Evolutionary conservation across 225 moss, liverwort and hornwort species (phyloP), one percentile per base, ranked within the genome.

Genomic region (Physcomitrium patens): DNA sequence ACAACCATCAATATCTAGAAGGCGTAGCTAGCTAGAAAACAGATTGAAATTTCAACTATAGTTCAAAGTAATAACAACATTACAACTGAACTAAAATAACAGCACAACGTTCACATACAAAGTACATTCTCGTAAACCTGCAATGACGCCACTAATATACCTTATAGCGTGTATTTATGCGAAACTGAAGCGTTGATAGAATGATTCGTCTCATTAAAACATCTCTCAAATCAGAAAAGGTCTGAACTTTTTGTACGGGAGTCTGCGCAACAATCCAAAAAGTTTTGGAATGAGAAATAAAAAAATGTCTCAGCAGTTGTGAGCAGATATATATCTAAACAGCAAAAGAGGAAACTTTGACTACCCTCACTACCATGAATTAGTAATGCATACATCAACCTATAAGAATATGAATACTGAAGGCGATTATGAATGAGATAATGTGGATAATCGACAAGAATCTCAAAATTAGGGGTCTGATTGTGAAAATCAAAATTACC

Each of bases 111-210:
- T 56, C 37, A 11, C 28, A 14, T 10, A 54, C 31, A 27, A 19
- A 66, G 28, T 37, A 64, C 12, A 73, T 5, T 31, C 47, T 69
- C 20, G 27, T 64, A 65, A 26, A 73, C 65, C 43, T 52, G 37
- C 42, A 73, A n/a, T 6, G 41, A 59, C 9, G 13, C 28, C 74
- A 61, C 61, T 70, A 0, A 63, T n/a, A 69, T 62, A 96, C 97
- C 97, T 99, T 99, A 71, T 99, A 99, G 23, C 99, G 95, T 10
- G 95, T 95, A 75, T 99, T 99, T 54, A 99, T 93, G 68, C 99
- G 93, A 75, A 99, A 99, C 76, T 99, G 99, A 41, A 99, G 82
- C 3, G 99, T 95, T 71, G 99, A 99, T 17, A 99, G 73, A 62
- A 99, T 95, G 57, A 99, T 99, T 64, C 99, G 80, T 69, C 99